Evolutionary conservation across 352 stramenopile genomes (phyloP).

Genomic region (Globisporangium solare): DNA sequence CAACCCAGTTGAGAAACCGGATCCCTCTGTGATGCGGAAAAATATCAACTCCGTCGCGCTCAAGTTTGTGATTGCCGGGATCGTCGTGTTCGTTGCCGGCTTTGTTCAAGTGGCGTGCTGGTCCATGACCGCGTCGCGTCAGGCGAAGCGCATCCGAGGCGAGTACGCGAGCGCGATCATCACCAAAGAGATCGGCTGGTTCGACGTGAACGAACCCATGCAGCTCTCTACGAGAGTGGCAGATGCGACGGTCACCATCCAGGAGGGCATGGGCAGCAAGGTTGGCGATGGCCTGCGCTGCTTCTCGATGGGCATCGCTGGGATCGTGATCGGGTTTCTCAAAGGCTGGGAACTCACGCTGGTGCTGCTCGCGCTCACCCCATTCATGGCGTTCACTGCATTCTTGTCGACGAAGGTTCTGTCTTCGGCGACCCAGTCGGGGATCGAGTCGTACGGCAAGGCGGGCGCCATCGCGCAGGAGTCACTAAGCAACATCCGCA

Average conservation of each 20-base stretch:
- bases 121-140: slow-evolving; percentile 53
- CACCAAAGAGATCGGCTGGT: slow-evolving; percentile 40
- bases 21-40: slow-evolving; percentile 4
- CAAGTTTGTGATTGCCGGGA: slow-evolving; percentile 30
- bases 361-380: slow-evolving; percentile 56
- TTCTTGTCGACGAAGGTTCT: slow-evolving; percentile 54
- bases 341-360: slow-evolving; percentile 68
- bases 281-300: slow-evolving; percentile 54
- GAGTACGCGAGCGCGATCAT: slow-evolving; percentile 31
- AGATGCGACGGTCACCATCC: slow-evolving; percentile 42
- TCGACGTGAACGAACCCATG: slow-evolving; percentile 38
- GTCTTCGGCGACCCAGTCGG: slow-evolving; percentile 34
- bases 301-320: slow-evolving; percentile 52
- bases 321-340: slow-evolving; percentile 63
- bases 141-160: slow-evolving; percentile 35
- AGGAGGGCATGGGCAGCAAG: slow-evolving; percentile 60
- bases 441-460: slow-evolving; percentile 60
- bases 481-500: slow-evolving; percentile 63
- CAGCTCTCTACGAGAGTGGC: slow-evolving; percentile 23
- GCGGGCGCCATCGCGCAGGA: slow-evolving; percentile 70
- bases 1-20: slow-evolving; percentile 32
- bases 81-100: slow-evolving; percentile 18
- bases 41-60: slow-evolving; percentile 29
- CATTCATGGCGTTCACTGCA: slow-evolving; percentile 46
- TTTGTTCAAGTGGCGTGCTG: slow-evolving; percentile 49